A percentile compares a stretch with the other conserved stretches of the same genome.
These are phyloP conservation scores for Dovyalis caffra DNA, from an alignment of 345 rosid species.

Conservation along the genomic window DNA sequence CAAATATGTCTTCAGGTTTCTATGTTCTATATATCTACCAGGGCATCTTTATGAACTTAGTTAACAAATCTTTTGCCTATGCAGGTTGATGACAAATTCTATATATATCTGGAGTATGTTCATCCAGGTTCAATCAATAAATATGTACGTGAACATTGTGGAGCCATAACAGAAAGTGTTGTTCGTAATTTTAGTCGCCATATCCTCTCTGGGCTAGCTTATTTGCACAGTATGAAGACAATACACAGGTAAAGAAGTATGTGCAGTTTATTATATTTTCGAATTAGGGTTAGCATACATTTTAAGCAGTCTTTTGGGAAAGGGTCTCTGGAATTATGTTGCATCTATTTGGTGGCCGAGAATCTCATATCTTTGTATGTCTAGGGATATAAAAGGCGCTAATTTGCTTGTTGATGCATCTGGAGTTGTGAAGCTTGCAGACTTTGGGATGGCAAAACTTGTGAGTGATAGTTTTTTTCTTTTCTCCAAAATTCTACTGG, in stretches of 20 bases:
- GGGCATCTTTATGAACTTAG: constrained; percentile 9
- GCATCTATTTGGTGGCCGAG: constrained; percentile 10
- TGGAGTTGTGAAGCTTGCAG: constrained; percentile 95
- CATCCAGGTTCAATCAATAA: constrained; percentile 96
- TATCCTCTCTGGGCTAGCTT: constrained; percentile 86
- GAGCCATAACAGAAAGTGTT: constrained; percentile 89
- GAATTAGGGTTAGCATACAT: not conserved
- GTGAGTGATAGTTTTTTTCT: constrained; percentile 41
- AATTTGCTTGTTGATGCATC: constrained; percentile 95
- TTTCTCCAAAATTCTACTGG: not conserved
- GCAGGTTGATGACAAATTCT: constrained; percentile 79
- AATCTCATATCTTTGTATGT: constrained; percentile 19
- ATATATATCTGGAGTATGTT: constrained; percentile 88
- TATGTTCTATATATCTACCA: constrained; percentile 1
- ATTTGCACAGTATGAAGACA: constrained; percentile 83
- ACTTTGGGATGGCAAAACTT: constrained; percentile 98
- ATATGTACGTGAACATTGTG: constrained; percentile 80
- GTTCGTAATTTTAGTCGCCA: constrained; percentile 93
- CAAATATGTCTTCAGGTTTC: not conserved
- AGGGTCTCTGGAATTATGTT: constrained; percentile 8
- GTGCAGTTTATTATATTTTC: not conserved
- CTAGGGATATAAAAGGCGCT: constrained; percentile 97
- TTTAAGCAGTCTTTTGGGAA: not conserved
- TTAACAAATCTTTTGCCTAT: constrained; percentile 13
- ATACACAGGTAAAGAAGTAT: constrained; percentile 64